phyloP scores from a whole-genome alignment of 164 flowering plant species.

The Vitis rupestris region DNA sequence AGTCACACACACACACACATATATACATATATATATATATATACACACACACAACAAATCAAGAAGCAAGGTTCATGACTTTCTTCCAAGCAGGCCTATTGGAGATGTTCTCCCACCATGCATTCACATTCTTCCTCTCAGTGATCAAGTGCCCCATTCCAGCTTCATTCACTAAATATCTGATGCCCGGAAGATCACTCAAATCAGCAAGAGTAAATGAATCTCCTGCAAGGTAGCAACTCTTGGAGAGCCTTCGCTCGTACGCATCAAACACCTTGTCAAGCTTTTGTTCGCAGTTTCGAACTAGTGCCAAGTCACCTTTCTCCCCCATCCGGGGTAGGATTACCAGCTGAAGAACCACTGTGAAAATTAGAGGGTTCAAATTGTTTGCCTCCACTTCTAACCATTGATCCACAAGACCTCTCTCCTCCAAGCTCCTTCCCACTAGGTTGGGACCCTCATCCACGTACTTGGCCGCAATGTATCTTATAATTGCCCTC shows the following conservation, averaged over 20 bases:
- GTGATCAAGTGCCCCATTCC: conserved; percentile 44
- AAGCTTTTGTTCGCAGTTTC: conserved; percentile 40
- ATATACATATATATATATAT: no score
- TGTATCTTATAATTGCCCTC: conserved; percentile 74
- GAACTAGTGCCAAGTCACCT: conserved; percentile 37
- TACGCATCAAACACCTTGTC: conserved; percentile 62
- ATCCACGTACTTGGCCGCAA: conserved; percentile 54
- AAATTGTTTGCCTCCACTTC: conserved; percentile 79
- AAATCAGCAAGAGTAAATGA: conserved; percentile 59
- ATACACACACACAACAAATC: no score
- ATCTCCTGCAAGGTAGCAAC: conserved; percentile 60
- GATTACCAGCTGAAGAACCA: conserved; percentile 47
- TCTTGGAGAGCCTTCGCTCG: conserved; percentile 44
- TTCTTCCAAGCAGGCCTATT: conserved; percentile 68
- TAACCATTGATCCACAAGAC: conserved; percentile 77
- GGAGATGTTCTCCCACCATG: conserved; percentile 77
- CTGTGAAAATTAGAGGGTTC: conserved; percentile 41
- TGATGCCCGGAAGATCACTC: conserved; percentile 50
- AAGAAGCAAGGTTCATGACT: conserved; percentile 36
- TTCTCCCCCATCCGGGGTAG: conserved; percentile 47
- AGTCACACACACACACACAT: no score
- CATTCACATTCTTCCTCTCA: conserved; percentile 46
- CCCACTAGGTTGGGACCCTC: conserved; percentile 53
- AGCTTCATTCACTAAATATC: conserved; percentile 40
- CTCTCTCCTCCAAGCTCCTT: conserved; percentile 53